Conservation (phyloP, 1,284 basidiomycete species). For the Agaricales sp. region DNA sequence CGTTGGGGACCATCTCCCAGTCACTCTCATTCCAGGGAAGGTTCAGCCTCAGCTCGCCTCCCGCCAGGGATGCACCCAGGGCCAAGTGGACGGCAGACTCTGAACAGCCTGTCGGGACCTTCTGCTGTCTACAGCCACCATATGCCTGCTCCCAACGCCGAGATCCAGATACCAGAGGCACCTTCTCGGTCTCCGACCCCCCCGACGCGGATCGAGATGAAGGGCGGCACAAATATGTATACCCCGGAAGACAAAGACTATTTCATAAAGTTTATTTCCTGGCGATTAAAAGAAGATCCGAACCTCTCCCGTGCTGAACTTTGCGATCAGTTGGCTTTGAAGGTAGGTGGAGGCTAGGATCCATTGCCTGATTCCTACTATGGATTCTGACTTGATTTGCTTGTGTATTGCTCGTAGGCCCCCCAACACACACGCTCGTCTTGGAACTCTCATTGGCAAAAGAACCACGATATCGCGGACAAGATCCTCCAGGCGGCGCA, state of each 20-base stretch:
- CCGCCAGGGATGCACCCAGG: not conserved
- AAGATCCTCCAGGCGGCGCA: conserved; percentile 46
- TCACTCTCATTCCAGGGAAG: not conserved
- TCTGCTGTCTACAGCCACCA: not conserved
- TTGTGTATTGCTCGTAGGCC: conserved; percentile 28
- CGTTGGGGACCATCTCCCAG: not conserved
- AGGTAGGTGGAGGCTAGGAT: conserved; percentile 33
- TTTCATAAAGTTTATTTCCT: conserved; percentile 53
- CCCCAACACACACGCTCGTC: conserved; percentile 48
- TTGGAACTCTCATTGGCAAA: conserved; percentile 53
- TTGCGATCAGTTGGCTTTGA: conserved; percentile 42
- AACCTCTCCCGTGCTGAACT: conserved; percentile 38
- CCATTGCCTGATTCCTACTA: not conserved
- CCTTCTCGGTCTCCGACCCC: conserved; percentile 60
- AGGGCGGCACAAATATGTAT: conserved; percentile 44
- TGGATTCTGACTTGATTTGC: conserved; percentile 3
- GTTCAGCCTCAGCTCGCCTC: not conserved
- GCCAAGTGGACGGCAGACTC: not conserved
- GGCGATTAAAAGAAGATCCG: conserved; percentile 44
- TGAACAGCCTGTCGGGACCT: not conserved
- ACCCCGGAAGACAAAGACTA: conserved; percentile 53
- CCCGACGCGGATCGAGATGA: conserved; percentile 33
- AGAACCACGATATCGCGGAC: conserved; percentile 50
- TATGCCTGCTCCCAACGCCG: conserved; percentile 21
- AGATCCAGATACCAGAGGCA: conserved; percentile 33